Evolutionary conservation across 2,329 filamentous ascomycete genomes (phyloP), one percentile per base, ranked within the genome.

Genomic region (Remersonia thermophila): DNA sequence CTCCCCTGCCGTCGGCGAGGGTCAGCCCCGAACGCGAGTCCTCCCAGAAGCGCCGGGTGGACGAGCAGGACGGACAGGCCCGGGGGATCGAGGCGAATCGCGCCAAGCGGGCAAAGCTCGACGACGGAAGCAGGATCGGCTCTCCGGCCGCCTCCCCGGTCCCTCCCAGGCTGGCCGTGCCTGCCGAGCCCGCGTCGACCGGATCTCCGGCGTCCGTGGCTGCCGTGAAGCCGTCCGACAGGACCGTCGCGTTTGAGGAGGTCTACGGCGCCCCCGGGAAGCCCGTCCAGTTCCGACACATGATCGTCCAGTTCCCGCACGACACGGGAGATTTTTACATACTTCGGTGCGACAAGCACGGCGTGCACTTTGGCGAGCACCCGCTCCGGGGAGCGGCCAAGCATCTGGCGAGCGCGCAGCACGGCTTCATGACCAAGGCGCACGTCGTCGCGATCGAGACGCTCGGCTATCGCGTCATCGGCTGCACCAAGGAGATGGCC

Each of bases 331-430:
- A 51, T 4, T 62, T 50, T 44, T 63, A 60, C 36, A 59, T 63
- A 5, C 38, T 61, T 2, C 57, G 54, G 35, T 63, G 61, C 45
- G 56, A 60, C 25, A 51, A 60, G 34, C 60, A 63, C 13, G 35
- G 41, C 0, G 46, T 60, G 7, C 56, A 58, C 16, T 63, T 64
- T 40, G 55, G 50, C 9, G 38, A 38, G 9, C 52, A 54, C 25
- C 53, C 59, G 0, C 38, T 61, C 1, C 35, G 41, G 6, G 61
- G 59, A 13, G 60, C 59, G 1, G 58, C 58, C 0, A 62, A 60
- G 36, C 61, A 64, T 32, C 44, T 63, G 1, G 49, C 50, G 28
- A 49, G 54, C 14, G 39, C 40, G 4, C 35, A 47, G 11, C 60
- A 62, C 27, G 50, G 50, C 7, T 37, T 48, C 18, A 46, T 49